Percentiles rank a stretch among this genome's conserved stretches.
Conservation (phyloP, 208 protist genomes). For the Porcisia deanei region DNA sequence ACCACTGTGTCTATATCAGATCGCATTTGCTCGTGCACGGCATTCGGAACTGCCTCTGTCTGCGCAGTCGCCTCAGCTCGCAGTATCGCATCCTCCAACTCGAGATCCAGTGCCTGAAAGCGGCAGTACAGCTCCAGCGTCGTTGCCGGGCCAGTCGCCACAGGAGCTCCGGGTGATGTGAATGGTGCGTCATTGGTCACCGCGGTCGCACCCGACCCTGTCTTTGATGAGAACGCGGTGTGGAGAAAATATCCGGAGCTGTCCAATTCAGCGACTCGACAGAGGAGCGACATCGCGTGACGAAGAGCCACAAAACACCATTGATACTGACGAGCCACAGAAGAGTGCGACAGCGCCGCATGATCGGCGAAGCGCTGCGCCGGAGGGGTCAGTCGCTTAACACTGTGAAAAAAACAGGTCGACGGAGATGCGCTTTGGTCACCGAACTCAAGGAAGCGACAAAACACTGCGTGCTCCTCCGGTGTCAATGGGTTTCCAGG, state of each 20-base stretch:
- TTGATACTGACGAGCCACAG: conserved; percentile 10
- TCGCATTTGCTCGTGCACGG: conserved; percentile 9
- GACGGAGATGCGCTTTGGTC: conserved; percentile 7
- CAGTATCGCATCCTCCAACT: conserved; percentile 39
- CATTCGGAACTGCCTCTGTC: conserved; percentile 8
- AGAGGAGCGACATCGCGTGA: conserved; percentile 55
- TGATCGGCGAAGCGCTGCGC: conserved; percentile 9
- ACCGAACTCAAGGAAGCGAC: conserved; percentile 33
- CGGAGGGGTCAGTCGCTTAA: not conserved
- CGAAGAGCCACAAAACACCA: conserved; percentile 32
- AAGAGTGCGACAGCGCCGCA: not conserved
- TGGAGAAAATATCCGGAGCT: conserved; percentile 33
- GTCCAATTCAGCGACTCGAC: conserved; percentile 50
- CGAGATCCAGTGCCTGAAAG: conserved; percentile 39
- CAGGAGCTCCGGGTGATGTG: not conserved
- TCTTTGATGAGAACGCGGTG: conserved; percentile 1
- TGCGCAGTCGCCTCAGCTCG: conserved; percentile 7
- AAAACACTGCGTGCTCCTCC: conserved; percentile 8
- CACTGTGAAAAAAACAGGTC: not conserved
- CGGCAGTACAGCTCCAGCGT: conserved; percentile 47
- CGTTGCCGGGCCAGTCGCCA: not conserved
- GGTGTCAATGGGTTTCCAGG: not conserved
- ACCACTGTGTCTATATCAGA: conserved; percentile 17
- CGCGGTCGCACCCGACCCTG: not conserved
- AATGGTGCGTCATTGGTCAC: not conserved